phyloP scores from a whole-genome alignment of 2,329 filamentous ascomycete species.

The Ilyonectria destructans region DNA sequence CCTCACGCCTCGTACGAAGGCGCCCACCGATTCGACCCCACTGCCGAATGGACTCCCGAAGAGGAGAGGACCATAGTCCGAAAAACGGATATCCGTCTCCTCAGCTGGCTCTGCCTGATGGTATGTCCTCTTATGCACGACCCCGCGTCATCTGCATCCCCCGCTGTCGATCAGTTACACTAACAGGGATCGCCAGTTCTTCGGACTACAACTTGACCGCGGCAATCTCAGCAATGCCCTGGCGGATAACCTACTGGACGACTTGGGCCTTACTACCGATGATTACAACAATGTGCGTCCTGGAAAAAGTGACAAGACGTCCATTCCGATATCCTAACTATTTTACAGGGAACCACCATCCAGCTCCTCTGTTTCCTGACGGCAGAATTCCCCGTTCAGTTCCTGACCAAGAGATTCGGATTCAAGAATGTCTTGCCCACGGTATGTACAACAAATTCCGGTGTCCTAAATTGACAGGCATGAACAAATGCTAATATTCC shows the following conservation, averaged over 20 bases:
- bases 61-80: conserved; percentile 72
- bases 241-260: conserved; percentile 74
- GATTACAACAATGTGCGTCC: conserved; percentile 68
- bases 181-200: conserved; percentile 61
- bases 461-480: no score
- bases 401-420: conserved; percentile 60
- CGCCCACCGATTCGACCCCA: conserved; percentile 59
- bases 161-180: conserved; percentile 29
- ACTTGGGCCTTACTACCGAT: conserved; percentile 64
- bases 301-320: neutral
- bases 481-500: neutral
- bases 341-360: conserved; percentile 65
- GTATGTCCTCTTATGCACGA: conserved; percentile 35
- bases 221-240: conserved; percentile 76
- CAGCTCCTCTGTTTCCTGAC: conserved; percentile 69
- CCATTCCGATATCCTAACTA: conserved; percentile 13
- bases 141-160: conserved; percentile 1
- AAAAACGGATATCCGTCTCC: conserved; percentile 64
- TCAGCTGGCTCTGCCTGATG: conserved; percentile 63
- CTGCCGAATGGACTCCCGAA: conserved; percentile 66
- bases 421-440: conserved; percentile 71
- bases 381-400: conserved; percentile 31
- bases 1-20: conserved; percentile 58
- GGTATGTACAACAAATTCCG: conserved; percentile 29
- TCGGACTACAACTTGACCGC: conserved; percentile 75